Conservation (phyloP, 2,329 filamentous ascomycete genomes). For the Phialophora macrospora region DNA sequence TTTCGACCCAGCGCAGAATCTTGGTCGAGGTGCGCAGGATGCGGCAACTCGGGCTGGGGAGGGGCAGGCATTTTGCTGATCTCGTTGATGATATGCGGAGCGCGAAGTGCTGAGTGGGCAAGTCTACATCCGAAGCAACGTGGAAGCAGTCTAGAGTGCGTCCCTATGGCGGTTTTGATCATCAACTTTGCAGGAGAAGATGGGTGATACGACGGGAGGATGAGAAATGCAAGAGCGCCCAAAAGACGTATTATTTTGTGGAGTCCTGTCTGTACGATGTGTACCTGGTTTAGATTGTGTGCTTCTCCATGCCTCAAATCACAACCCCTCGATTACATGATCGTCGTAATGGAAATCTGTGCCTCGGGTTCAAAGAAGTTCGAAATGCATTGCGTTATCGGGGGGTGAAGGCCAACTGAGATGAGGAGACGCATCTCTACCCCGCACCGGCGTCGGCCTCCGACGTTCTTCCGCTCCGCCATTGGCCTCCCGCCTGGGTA, state of each 20-base stretch:
- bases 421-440: neutral
- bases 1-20: constrained; percentile 60
- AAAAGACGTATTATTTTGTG: constrained; percentile 2
- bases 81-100: constrained; percentile 20
- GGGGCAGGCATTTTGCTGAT: constrained; percentile 22
- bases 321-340: constrained; percentile 15
- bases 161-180: constrained; percentile 12
- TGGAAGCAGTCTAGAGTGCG: constrained; percentile 6
- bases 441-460: neutral
- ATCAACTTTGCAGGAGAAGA: neutral
- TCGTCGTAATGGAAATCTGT: neutral
- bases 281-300: constrained; percentile 7
- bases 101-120: constrained; percentile 29
- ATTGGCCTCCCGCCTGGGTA: too few relatives aligned
- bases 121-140: constrained; percentile 20
- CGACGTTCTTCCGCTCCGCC: neutral
- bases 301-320: constrained; percentile 13
- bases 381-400: constrained; percentile 7
- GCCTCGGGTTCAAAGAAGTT: constrained; percentile 8
- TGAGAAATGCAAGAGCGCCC: constrained; percentile 5
- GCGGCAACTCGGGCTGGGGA: constrained; percentile 51
- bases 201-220: constrained; percentile 1
- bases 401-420: neutral
- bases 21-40: constrained; percentile 62
- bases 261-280: neutral